phyloP scores from a whole-genome alignment of 2,329 filamentous ascomycete species.

The Penicillium fuscoglaucum region DNA sequence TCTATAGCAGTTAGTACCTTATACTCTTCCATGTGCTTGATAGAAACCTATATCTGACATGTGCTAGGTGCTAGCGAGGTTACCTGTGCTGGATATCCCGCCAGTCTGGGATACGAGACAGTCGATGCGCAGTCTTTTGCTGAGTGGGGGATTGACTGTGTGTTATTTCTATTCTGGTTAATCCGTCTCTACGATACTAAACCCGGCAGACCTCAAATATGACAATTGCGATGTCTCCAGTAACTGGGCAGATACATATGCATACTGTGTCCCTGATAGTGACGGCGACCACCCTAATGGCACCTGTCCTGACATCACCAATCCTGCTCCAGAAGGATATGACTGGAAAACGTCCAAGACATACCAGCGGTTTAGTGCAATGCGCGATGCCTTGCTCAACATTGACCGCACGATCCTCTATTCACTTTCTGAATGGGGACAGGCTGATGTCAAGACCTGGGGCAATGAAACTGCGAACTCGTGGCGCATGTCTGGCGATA shows the following conservation, averaged over 20 bases:
- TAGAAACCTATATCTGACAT: background rate
- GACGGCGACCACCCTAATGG: constrained; percentile 40
- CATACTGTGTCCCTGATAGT: constrained; percentile 44
- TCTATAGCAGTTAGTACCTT: constrained; percentile 53
- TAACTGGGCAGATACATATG: constrained; percentile 43
- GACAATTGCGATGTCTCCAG: constrained; percentile 55
- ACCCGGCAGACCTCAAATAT: constrained; percentile 53
- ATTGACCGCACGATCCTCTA: constrained; percentile 52
- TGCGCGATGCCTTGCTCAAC: constrained; percentile 54
- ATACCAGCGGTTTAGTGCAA: constrained; percentile 49
- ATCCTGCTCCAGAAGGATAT: constrained; percentile 49
- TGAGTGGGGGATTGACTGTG: constrained; percentile 59
- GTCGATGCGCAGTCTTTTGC: constrained; percentile 60
- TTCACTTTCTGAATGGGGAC: constrained; percentile 57
- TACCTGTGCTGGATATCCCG: constrained; percentile 60
- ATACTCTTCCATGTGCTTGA: fast-evolving
- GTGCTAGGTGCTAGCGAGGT: constrained; percentile 33
- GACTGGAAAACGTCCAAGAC: constrained; percentile 53
- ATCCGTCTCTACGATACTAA: background rate
- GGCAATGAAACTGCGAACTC: constrained; percentile 51
- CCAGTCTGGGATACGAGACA: constrained; percentile 57
- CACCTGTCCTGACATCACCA: constrained; percentile 39
- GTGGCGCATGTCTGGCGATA: constrained; percentile 44
- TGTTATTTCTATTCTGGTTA: background rate
- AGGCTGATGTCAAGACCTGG: constrained; percentile 53